Percentiles rank a stretch among this genome's conserved stretches.
Conservation (phyloP, 2,329 filamentous ascomycete genomes). For the Aspergillus sp. region DNA sequence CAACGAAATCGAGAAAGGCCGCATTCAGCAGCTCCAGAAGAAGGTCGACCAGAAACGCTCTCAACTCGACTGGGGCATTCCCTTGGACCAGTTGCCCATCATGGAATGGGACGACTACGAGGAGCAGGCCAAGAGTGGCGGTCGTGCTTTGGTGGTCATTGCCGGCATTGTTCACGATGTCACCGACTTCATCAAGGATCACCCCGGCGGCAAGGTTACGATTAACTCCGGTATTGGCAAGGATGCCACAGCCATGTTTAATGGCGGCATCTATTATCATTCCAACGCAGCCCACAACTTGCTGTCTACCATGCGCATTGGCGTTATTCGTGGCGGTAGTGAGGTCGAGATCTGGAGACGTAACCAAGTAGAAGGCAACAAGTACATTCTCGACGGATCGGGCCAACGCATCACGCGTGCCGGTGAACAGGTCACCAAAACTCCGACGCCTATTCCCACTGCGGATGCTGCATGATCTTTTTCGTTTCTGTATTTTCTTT, state of each 20-base stretch:
- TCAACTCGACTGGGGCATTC: conserved; percentile 45
- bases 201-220: background rate
- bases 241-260: background rate
- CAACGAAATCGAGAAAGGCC: background rate
- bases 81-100: background rate
- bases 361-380: conserved; percentile 54
- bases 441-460: background rate
- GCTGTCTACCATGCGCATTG: conserved; percentile 73
- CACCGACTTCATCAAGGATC: background rate
- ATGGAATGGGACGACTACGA: background rate
- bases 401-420: background rate
- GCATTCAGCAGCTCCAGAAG: conserved; percentile 44
- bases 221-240: background rate
- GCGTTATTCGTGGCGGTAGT: conserved; percentile 71
- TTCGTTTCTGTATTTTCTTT: background rate
- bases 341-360: conserved; percentile 87
- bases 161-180: background rate
- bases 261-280: conserved; percentile 12
- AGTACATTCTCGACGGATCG: background rate
- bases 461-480: background rate
- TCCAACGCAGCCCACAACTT: conserved; percentile 79
- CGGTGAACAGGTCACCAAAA: background rate
- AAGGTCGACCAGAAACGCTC: conserved; percentile 76
- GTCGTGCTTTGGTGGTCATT: background rate
- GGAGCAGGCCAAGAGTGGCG: background rate